Percentiles rank a stretch among this genome's conserved stretches.
Conservation (phyloP, 345 rosid species). For the Orychophragmus violaceus region DNA sequence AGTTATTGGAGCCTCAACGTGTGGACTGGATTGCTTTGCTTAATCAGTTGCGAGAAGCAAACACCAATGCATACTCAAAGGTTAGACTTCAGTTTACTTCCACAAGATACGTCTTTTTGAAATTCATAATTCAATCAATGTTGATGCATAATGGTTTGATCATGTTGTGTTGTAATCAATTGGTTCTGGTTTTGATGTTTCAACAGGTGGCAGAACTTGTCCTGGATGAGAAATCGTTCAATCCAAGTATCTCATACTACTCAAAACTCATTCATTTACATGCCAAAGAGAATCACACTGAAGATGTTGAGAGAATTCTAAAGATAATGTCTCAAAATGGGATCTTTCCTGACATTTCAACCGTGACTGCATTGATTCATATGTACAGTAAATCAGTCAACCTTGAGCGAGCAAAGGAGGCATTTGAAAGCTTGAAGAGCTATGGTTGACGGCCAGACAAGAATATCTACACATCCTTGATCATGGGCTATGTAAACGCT, state of each 20-base stretch:
- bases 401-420: constrained; percentile 55
- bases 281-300: constrained; percentile 46
- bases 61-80: constrained; percentile 47
- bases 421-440: constrained; percentile 51
- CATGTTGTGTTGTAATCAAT: not conserved
- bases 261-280: constrained; percentile 60
- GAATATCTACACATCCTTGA: constrained; percentile 59
- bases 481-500: constrained; percentile 61
- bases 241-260: constrained; percentile 50
- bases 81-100: no score
- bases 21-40: constrained; percentile 80
- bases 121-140: no score
- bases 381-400: constrained; percentile 74
- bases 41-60: constrained; percentile 51
- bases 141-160: not conserved
- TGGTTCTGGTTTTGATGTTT: constrained; percentile 17
- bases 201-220: constrained; percentile 64
- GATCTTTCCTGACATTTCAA: constrained; percentile 50
- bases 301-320: constrained; percentile 70
- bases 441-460: constrained; percentile 61
- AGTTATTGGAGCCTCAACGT: constrained; percentile 70
- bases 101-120: no score
- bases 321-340: constrained; percentile 63
- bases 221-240: constrained; percentile 60
- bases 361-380: constrained; percentile 43